These are phyloP conservation scores for Cercospora janseana DNA, from an alignment of 2,329 filamentous ascomycete species.

Conservation along the genomic window DNA sequence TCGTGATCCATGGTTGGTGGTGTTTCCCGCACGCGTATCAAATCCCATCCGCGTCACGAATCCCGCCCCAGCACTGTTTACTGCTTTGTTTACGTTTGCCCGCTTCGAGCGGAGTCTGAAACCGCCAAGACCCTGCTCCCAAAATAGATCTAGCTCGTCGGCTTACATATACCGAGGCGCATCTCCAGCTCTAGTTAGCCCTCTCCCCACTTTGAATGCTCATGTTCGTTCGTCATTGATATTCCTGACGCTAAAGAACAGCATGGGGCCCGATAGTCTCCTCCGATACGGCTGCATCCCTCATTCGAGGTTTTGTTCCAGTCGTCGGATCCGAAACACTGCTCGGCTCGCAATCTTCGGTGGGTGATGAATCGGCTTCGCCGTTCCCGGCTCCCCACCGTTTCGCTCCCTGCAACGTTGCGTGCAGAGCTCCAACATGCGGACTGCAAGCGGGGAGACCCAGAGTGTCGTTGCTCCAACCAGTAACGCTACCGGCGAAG, in stretches of 20 bases:
- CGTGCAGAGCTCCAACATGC: constrained; percentile 3
- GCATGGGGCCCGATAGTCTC: no score
- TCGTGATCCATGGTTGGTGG: constrained; percentile 48
- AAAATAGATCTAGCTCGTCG: constrained; percentile 9
- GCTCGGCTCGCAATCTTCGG: neutral
- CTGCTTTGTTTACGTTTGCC: constrained; percentile 1
- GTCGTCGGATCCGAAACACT: constrained; percentile 9
- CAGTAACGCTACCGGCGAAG: neutral
- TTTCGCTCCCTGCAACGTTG: neutral
- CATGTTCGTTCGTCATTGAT: no score
- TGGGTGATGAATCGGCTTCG: no score
- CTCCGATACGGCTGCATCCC: neutral
- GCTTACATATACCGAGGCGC: no score
- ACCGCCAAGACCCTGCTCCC: neutral
- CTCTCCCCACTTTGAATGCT: no score
- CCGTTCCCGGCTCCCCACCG: constrained; percentile 12
- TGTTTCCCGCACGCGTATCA: neutral
- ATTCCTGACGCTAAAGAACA: no score
- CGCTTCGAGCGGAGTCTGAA: neutral
- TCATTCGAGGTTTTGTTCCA: neutral
- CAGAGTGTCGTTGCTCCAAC: constrained; percentile 5
- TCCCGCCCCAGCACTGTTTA: neutral
- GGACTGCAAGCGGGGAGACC: constrained; percentile 11
- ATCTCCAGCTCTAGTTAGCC: no score
- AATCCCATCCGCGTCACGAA: neutral